phyloP scores from a whole-genome alignment of 805 yeast species.

The Torulaspora microellipsoides region DNA sequence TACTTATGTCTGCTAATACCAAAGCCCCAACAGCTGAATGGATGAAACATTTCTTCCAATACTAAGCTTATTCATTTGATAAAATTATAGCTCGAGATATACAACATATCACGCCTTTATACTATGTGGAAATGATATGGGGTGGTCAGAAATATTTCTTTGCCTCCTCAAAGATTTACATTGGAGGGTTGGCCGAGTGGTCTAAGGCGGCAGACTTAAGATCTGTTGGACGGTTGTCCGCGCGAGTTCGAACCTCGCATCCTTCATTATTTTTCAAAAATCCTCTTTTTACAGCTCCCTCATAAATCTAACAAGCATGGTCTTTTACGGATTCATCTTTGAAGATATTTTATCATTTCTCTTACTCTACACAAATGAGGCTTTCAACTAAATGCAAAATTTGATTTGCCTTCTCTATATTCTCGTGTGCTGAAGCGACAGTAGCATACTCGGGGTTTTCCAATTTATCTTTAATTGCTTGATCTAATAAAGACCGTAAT shows the following conservation, averaged over 20 bases:
- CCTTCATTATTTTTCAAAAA: conserved; percentile 26
- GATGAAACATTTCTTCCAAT: no score
- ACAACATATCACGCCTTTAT: no score
- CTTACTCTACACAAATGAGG: conserved; percentile 26
- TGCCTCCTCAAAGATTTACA: no score
- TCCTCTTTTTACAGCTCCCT: neutral
- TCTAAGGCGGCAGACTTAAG: conserved; percentile 41
- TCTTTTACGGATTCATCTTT: no score
- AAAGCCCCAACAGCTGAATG: no score
- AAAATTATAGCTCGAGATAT: no score
- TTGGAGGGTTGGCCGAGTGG: conserved; percentile 40
- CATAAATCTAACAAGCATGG: neutral
- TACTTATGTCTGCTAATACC: no score
- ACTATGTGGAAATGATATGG: no score
- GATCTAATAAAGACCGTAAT: conserved; percentile 61
- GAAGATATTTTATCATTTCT: neutral
- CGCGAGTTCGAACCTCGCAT: conserved; percentile 40
- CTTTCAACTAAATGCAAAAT: conserved; percentile 41
- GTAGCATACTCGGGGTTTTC: conserved; percentile 42
- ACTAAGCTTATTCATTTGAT: no score
- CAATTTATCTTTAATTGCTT: conserved; percentile 58
- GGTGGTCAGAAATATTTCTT: no score
- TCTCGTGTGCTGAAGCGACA: conserved; percentile 5
- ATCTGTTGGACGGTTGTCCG: conserved; percentile 40
- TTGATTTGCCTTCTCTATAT: conserved; percentile 31